phyloP scores from a whole-genome alignment of 768 basidiomycete genomes.

The Kwoniella sp. region DNA sequence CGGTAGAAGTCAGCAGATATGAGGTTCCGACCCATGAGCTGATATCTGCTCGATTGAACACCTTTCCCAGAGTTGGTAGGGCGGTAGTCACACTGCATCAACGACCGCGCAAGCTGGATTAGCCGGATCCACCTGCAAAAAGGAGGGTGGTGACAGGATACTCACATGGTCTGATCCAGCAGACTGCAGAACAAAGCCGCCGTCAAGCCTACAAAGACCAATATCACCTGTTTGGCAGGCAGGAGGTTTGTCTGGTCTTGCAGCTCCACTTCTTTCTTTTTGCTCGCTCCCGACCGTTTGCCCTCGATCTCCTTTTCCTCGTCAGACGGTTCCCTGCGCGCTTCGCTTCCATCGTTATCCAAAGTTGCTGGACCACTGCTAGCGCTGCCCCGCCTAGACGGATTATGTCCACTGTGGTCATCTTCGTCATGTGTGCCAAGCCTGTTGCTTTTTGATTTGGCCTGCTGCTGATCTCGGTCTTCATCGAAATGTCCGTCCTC shows the following conservation, averaged over 20 bases:
- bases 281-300: constrained; percentile 7
- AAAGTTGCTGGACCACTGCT: neutral
- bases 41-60: constrained; percentile 68
- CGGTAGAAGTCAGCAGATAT: constrained; percentile 65
- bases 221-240: constrained; percentile 66
- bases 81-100: constrained; percentile 65
- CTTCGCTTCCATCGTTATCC: neutral
- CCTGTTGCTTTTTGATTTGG: constrained; percentile 2
- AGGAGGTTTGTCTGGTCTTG: constrained; percentile 79
- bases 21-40: constrained; percentile 74
- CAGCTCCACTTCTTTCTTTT: constrained; percentile 53
- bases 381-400: neutral
- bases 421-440: constrained; percentile 38
- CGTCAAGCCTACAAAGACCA: constrained; percentile 66
- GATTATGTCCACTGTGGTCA: constrained; percentile 28
- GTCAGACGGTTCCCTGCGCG: constrained; percentile 2
- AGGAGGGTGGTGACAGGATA: neutral
- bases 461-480: constrained; percentile 1
- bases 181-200: constrained; percentile 67
- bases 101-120: neutral
- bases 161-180: constrained; percentile 69
- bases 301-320: constrained; percentile 26
- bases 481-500: constrained; percentile 6
- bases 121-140: neutral
- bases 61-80: constrained; percentile 69